phyloP scores from a whole-genome alignment of 148 eudicot species.

The Rhododendron mucronatum region DNA sequence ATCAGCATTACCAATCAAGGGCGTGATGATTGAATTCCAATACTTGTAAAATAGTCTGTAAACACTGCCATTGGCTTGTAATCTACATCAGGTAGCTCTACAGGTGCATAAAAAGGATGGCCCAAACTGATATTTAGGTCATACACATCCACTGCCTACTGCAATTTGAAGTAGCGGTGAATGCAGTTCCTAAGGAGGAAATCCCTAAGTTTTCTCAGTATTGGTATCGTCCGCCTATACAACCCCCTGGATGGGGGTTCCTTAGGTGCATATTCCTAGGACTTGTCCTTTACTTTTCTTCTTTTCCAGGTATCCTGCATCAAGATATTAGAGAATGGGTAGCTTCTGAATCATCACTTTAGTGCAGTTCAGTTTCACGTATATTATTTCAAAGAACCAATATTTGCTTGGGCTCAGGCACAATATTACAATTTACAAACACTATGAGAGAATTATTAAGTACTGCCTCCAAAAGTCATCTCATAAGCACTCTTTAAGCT shows the following conservation, averaged over 20 bases:
- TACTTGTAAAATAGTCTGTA: background rate
- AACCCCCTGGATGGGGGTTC: background rate
- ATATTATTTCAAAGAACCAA: background rate
- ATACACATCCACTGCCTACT: background rate
- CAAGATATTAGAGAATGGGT: background rate
- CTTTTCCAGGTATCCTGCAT: background rate
- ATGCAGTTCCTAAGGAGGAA: too few species aligned
- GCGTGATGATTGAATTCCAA: background rate
- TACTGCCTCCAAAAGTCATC: background rate
- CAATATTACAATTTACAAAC: background rate
- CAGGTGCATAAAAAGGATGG: background rate
- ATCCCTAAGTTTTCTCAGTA: too few species aligned
- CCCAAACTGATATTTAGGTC: background rate
- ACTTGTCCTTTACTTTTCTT: background rate
- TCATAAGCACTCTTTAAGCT: background rate
- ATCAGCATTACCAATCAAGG: constrained; percentile 2
- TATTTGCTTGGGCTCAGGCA: background rate
- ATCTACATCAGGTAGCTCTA: background rate
- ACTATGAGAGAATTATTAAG: background rate
- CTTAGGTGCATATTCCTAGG: background rate
- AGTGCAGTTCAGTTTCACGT: background rate
- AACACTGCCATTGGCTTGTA: background rate
- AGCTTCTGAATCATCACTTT: background rate
- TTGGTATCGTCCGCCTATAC: too few species aligned
- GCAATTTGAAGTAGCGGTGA: background rate